These are phyloP conservation scores for Schizonepeta tenuifolia DNA, from an alignment of 257 asterid genomes.

Conservation along the genomic window DNA sequence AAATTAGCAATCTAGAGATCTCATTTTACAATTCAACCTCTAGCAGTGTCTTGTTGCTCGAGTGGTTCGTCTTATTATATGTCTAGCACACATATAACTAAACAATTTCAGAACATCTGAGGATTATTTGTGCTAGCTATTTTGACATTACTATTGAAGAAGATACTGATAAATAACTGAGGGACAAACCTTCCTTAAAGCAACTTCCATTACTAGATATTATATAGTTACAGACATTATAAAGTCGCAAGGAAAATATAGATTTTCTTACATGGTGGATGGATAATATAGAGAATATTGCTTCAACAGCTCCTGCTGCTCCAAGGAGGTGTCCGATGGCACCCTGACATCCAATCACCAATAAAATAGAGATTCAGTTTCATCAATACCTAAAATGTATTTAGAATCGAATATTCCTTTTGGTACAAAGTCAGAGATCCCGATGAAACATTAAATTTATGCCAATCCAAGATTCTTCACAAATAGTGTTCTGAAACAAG, in stretches of 20 bases:
- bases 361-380: conserved; percentile 15
- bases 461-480: not conserved
- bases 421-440: not conserved
- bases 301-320: conserved; percentile 99
- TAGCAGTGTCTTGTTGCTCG: too few relatives aligned
- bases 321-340: conserved; percentile 96
- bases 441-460: not conserved
- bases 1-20: not conserved
- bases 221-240: not conserved
- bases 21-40: not conserved
- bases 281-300: conserved; percentile 73
- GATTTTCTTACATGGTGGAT: conserved; percentile 70
- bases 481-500: not conserved
- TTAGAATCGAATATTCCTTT: not conserved
- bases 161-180: not conserved
- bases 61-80: too few relatives aligned
- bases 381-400: not conserved
- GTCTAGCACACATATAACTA: not conserved
- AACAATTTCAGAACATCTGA: not conserved
- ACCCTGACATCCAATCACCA: conserved; percentile 54
- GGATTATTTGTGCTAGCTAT: not conserved
- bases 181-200: too few relatives aligned
- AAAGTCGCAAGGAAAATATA: not conserved
- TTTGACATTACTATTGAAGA: not conserved
- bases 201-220: not conserved